Conservation (phyloP, 2,329 filamentous ascomycete genomes). For the Knufia petricola region DNA sequence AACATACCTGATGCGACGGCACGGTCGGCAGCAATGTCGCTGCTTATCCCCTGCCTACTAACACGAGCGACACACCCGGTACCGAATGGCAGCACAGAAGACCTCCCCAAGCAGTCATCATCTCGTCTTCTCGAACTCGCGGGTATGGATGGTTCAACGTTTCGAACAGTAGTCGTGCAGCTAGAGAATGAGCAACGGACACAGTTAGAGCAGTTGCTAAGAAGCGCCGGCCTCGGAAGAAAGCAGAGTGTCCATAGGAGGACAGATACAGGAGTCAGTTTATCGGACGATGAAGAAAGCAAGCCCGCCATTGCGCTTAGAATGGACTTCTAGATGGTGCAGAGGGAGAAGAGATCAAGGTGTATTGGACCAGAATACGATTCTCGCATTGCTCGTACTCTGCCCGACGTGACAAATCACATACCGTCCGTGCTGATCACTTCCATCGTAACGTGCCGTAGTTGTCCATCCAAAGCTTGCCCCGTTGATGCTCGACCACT, state of each 20-base stretch:
- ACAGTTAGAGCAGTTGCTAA: constrained; percentile 74
- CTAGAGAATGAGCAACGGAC: constrained; percentile 62
- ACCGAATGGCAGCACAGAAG: constrained; percentile 26
- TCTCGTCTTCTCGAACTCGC: constrained; percentile 71
- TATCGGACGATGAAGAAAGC: constrained; percentile 43
- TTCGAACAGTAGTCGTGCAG: constrained; percentile 61
- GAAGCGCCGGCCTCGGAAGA: constrained; percentile 47
- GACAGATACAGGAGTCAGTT: constrained; percentile 33
- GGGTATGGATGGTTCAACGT: constrained; percentile 60
- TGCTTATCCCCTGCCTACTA: constrained; percentile 70
- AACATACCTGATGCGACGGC: constrained; percentile 23
- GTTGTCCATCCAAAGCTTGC: too few species aligned
- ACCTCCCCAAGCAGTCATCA: constrained; percentile 63
- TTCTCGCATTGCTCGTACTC: too few species aligned
- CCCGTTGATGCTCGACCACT: too few species aligned
- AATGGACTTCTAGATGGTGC: constrained; percentile 67
- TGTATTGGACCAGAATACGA: background rate
- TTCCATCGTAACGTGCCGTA: too few species aligned
- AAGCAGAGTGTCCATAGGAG: constrained; percentile 17
- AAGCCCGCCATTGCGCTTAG: constrained; percentile 81
- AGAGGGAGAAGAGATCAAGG: background rate
- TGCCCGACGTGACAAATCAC: too few species aligned
- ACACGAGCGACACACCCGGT: constrained; percentile 59
- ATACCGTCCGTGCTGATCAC: too few species aligned
- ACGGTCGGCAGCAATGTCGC: constrained; percentile 50